Base-by-base conservation (phyloP, 164 flowering plant species). In the Santalum album region DNA sequence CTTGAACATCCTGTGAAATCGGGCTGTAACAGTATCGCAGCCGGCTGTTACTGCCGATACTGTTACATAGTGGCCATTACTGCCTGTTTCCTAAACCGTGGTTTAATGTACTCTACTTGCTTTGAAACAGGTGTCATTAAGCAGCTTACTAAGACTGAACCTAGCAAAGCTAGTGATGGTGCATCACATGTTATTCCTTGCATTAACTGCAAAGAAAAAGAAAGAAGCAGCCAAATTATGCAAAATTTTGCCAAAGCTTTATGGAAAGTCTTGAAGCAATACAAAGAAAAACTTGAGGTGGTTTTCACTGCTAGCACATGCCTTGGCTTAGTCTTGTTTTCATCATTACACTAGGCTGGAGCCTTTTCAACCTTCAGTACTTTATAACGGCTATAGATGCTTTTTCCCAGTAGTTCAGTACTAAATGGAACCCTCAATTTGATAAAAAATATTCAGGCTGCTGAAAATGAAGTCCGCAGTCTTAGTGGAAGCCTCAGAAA, bases 231-330 rank as follows among this genome's bases (percentile, higher is more conserved):
- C 64, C 68, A 59, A 38, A 72, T 84, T 1, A 61, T 76, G 79
- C 75, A 54, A 50, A 65, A 58, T 49, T 75, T 89, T 68, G 66
- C 87, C 17, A 75, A 72, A 74, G 89, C 86, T 36, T 18, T 86
- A 24, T 83, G 89, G 94, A 72, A 65, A 40, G 76, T 78, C 26
- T 55, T 89, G 75, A 84, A 79, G 72, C 66, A 89, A 61, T 76
- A 75, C 44, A 78, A 80, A 56, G 56, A 70, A 53, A 82, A 81
- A 49, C 75, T 86, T 26, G 66, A 79, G 91, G 96, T 89, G 69
- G 20, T 10, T 9, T 19, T 29, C 25, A 46, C 21, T 25, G 53
- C 12, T 1, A 45, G 26, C 19, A 15, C n/a, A 21, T 2, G 21
- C 17, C 17, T 11, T 6, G 18, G 19, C 18, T 45, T 45, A 26